A percentile compares a stretch with the other conserved stretches of the same genome.
These are phyloP conservation scores for Xerocomus brunneocitrinus DNA, from an alignment of 768 basidiomycete species.

Conservation along the genomic window DNA sequence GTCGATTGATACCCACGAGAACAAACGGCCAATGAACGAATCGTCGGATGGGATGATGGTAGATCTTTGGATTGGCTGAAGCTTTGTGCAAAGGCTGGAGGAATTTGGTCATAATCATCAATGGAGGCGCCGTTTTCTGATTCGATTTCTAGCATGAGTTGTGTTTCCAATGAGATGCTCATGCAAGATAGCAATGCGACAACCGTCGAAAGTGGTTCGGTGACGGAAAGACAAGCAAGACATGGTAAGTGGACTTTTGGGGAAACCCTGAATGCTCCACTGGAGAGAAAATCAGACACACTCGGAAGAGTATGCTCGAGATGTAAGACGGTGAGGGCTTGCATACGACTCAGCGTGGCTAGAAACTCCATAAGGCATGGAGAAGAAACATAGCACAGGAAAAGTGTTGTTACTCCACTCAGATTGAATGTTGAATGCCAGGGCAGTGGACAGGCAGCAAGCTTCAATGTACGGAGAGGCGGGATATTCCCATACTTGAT, in stretches of 20 bases:
- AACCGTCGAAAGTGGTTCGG: conserved; percentile 6
- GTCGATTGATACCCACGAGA: not conserved
- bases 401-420: conserved; percentile 32
- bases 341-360: conserved; percentile 31
- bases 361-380: conserved; percentile 20
- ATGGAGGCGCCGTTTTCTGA: too few species aligned
- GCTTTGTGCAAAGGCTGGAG: not conserved
- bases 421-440: not conserved
- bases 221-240: not conserved
- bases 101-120: not conserved
- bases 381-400: not conserved
- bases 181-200: conserved; percentile 3
- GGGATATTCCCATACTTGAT: too few species aligned
- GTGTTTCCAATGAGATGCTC: not conserved
- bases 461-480: too few species aligned
- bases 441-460: too few species aligned
- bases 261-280: too few species aligned
- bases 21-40: not conserved
- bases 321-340: conserved; percentile 29
- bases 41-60: not conserved
- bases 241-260: not conserved
- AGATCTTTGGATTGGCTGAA: not conserved
- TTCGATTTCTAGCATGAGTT: too few species aligned
- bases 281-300: not conserved
- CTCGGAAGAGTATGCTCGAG: conserved; percentile 28